Evolutionary conservation across 495 filamentous ascomycete species (phyloP).

Genomic region (Cercophora samala): DNA sequence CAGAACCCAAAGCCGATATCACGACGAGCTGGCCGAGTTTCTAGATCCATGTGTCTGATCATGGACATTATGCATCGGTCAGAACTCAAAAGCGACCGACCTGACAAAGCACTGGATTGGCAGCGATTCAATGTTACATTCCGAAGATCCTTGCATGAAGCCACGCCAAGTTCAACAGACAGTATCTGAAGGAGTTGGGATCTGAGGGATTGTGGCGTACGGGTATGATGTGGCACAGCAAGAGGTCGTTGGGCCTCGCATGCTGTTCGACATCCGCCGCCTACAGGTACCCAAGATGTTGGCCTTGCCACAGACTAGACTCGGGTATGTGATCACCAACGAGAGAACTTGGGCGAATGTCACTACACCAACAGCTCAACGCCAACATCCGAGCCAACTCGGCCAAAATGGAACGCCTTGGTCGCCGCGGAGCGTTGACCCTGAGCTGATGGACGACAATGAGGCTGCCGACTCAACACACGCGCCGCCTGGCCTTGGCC

Average conservation of each 20-base stretch:
- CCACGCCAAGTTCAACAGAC: not conserved
- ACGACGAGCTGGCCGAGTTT: not conserved
- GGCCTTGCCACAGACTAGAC: not conserved
- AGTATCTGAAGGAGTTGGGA: not conserved
- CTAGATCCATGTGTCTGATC: not conserved
- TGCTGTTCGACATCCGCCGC: not conserved
- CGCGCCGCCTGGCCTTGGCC: not conserved
- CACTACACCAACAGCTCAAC: not conserved
- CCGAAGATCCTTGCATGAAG: slow-evolving; percentile 1
- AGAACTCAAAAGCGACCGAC: not conserved
- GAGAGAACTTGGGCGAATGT: not conserved
- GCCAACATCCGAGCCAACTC: not conserved
- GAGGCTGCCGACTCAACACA: not conserved
- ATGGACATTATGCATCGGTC: not conserved
- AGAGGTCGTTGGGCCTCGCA: not conserved
- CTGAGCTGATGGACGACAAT: not conserved
- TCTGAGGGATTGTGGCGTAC: not conserved
- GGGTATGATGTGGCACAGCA: not conserved
- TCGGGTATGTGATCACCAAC: not conserved
- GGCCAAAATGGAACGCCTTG: not conserved
- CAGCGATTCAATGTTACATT: not conserved
- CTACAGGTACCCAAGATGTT: too few species aligned
- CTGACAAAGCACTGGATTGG: not conserved
- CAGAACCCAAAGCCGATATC: not conserved
- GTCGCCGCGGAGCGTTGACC: not conserved